Base-by-base conservation (phyloP, 31 red algal genomes). In the Odonthalia washingtoniensis region DNA sequence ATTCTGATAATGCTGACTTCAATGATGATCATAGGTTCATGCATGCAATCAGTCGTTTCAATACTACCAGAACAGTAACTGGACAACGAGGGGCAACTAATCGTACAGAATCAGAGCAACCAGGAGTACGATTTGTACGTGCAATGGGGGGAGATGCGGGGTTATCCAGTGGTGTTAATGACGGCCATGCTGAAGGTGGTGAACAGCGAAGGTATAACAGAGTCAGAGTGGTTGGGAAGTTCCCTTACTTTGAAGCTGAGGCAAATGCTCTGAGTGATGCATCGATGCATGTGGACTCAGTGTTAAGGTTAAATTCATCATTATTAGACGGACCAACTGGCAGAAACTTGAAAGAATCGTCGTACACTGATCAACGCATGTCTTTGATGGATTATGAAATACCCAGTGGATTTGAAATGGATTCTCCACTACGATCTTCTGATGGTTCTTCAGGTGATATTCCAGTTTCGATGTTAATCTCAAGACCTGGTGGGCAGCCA, bases 221-320 rank as follows among this genome's bases (percentile, higher is more conserved):
- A n/a, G n/a, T n/a, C n/a, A n/a, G n/a, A n/a, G n/a, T n/a, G n/a
- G n/a, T n/a, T n/a, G n/a, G n/a, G n/a, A n/a, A n/a, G n/a, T n/a
- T n/a, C n/a, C 21, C 21, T 9, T 82, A 82, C 62, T 32, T 45
- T 38, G 6, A 82, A 65, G 78, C 78, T 2, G 45, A 40, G 17
- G 65, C 65, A 64, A 34, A 53, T 40, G 78, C 46, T 12, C 65
- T 82, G 38, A 82, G 78, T 44, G 78, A 82, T 26, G 78, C 78
- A 2, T 82, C 78, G 21, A 18, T 82, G 4, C 61, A 66, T 40
- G 30, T 70, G 18, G 80, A 70, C 69, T 60, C 80, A 30, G 31
- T 83, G 34, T 63, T 83, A 36, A 66, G 67, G n/a, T 31, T 83
- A 26, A 70, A 64, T 65, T 70, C 80, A 35, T 67, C 61, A 30